Evolutionary conservation across 164 flowering plant genomes (phyloP).

Genomic region (Liriodendron chinense): DNA sequence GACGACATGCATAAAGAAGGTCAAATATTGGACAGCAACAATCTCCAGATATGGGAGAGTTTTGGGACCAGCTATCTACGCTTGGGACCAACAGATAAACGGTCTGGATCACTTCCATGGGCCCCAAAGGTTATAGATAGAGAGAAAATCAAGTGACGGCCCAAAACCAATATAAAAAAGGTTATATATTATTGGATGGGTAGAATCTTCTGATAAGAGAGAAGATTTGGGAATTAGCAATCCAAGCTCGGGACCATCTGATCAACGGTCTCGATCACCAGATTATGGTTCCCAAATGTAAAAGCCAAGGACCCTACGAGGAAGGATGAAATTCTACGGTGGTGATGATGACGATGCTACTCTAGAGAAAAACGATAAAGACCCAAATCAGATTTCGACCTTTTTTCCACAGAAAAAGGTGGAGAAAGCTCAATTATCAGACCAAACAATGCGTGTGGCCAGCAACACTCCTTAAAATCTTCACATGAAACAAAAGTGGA

Average conservation of each 20-base stretch:
- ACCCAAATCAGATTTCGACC: constrained; percentile 14
- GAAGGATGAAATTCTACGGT: background rate
- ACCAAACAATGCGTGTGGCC: background rate
- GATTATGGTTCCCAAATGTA: too few species aligned
- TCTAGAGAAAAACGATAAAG: constrained; percentile 11
- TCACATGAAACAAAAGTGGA: background rate
- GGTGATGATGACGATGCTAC: constrained; percentile 1
- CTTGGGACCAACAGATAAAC: background rate
- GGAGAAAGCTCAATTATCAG: background rate
- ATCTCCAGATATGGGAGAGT: too few species aligned
- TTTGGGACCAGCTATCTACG: background rate
- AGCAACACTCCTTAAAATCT: background rate
- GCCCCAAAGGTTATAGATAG: background rate
- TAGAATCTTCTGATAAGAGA: too few species aligned
- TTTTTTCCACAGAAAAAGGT: constrained; percentile 9
- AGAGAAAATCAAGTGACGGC: background rate
- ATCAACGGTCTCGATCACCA: too few species aligned
- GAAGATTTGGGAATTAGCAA: too few species aligned
- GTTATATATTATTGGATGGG: too few species aligned
- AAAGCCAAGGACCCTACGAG: too few species aligned
- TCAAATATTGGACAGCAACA: too few species aligned
- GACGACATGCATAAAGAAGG: too few species aligned
- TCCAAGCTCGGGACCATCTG: too few species aligned
- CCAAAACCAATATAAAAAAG: too few species aligned
- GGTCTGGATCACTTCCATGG: background rate